phyloP scores from a whole-genome alignment of 1,139 yeast species.

The Hansenula sp. region DNA sequence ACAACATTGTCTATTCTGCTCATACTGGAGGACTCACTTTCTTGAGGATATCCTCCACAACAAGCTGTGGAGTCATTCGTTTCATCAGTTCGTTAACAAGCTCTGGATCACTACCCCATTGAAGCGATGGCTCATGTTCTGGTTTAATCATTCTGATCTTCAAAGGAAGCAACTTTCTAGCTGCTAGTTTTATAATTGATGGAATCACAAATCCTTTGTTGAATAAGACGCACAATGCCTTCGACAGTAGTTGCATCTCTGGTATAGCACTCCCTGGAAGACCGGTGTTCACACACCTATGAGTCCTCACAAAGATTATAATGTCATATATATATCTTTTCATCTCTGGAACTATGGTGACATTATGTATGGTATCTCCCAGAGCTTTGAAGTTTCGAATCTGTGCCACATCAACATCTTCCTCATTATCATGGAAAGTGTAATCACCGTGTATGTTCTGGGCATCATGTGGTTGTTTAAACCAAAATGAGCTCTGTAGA shows the following conservation, averaged over 20 bases:
- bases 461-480: conserved; percentile 25
- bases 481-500: conserved; percentile 24
- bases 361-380: conserved; percentile 15
- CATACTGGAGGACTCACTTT: conserved; percentile 41
- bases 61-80: conserved; percentile 39
- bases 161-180: conserved; percentile 41
- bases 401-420: not conserved
- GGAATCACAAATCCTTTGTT: conserved; percentile 44
- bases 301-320: conserved; percentile 43
- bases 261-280: conserved; percentile 39
- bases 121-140: conserved; percentile 43
- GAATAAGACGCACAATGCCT: conserved; percentile 36
- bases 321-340: conserved; percentile 51
- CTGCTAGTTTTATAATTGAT: conserved; percentile 41
- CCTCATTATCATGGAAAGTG: not conserved
- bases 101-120: conserved; percentile 48
- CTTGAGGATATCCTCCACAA: conserved; percentile 44
- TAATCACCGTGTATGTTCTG: not conserved
- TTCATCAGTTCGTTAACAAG: conserved; percentile 35
- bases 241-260: conserved; percentile 37
- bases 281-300: conserved; percentile 46
- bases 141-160: conserved; percentile 34
- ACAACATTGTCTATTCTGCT: too few species aligned
- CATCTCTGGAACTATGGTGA: conserved; percentile 41
- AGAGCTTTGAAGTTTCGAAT: conserved; percentile 8